These are phyloP conservation scores for Prunus mongolica DNA, from an alignment of 306 rosid genomes.

Conservation along the genomic window DNA sequence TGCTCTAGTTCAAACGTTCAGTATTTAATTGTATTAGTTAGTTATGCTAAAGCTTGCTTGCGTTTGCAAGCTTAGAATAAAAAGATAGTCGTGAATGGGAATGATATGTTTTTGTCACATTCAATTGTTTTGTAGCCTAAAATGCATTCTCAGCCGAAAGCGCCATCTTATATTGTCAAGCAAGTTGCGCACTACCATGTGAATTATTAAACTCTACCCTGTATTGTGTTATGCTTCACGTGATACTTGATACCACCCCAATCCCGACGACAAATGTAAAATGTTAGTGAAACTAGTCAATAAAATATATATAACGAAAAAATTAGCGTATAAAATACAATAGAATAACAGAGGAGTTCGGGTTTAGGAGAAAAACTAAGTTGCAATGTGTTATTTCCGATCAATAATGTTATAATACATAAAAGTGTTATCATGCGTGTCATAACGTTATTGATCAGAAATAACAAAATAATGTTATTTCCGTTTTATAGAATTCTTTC, in stretches of 20 bases:
- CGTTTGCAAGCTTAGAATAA: background rate
- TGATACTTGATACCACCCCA: background rate
- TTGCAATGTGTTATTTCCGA: accelerated
- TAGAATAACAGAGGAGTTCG: too few species aligned
- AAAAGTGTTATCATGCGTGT: too few species aligned
- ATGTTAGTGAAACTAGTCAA: background rate
- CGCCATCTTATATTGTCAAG: background rate
- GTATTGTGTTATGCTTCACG: background rate
- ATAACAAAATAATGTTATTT: too few species aligned
- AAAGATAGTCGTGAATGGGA: background rate
- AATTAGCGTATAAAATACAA: too few species aligned
- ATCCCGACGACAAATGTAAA: background rate
- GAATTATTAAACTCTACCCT: background rate
- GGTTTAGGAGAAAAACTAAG: too few species aligned
- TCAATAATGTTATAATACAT: too few species aligned
- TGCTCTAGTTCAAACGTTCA: too few species aligned
- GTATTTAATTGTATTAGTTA: too few species aligned
- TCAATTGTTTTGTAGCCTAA: background rate
- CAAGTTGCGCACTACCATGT: background rate
- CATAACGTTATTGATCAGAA: accelerated
- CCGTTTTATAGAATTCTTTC: too few species aligned
- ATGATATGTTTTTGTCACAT: background rate
- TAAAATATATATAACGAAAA: too few species aligned
- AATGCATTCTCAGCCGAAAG: background rate
- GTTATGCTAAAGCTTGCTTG: background rate